phyloP scores from a whole-genome alignment of 1,284 basidiomycete species.

The Leccinum proliferum region DNA sequence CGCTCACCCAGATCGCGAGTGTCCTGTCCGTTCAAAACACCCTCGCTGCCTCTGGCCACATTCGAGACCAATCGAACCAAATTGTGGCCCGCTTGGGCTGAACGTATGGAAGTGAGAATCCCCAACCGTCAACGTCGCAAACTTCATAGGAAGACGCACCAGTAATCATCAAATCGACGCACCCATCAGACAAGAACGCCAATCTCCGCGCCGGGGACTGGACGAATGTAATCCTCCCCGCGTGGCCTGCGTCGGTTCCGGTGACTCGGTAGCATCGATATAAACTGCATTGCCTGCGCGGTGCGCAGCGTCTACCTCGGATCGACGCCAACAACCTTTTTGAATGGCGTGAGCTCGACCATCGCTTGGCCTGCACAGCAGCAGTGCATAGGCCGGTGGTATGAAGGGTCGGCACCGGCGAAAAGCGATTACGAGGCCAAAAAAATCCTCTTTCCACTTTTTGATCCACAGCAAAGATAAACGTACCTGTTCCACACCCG shows the following conservation, averaged over 20 bases:
- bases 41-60: slow-evolving; percentile 68
- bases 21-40: slow-evolving; percentile 66
- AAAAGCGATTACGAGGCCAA: background rate
- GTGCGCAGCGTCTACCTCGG: slow-evolving; percentile 67
- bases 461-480: background rate
- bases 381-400: background rate
- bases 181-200: slow-evolving; percentile 43
- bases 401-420: background rate
- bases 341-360: slow-evolving; percentile 55
- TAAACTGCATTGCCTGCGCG: slow-evolving; percentile 17
- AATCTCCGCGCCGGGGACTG: slow-evolving; percentile 56
- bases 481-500: slow-evolving; percentile 75
- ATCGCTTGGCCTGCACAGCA: slow-evolving; percentile 58
- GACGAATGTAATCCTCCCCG: slow-evolving; percentile 38
- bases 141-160: slow-evolving; percentile 38
- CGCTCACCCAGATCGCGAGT: slow-evolving; percentile 70
- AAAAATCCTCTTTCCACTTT: background rate
- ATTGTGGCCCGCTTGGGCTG: slow-evolving; percentile 73
- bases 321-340: slow-evolving; percentile 62
- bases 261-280: background rate
- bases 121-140: background rate
- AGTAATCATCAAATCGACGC: slow-evolving; percentile 73
- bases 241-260: background rate
- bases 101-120: background rate
- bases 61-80: slow-evolving; percentile 77